phyloP scores from a whole-genome alignment of 345 rosid species.

The Gossypium arboreum region DNA sequence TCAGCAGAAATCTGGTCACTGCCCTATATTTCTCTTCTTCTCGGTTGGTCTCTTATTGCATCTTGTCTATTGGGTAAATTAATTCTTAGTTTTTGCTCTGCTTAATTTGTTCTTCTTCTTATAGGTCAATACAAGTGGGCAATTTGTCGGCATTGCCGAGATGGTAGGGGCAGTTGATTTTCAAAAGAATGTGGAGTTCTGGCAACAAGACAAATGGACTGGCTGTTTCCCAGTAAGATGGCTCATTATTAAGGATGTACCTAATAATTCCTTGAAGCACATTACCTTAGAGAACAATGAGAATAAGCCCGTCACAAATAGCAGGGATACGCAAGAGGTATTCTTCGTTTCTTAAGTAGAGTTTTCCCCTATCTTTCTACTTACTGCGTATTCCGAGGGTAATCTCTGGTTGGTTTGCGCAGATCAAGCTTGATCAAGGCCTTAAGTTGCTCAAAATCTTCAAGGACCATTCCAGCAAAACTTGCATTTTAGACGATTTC shows the following conservation, averaged over 20 bases:
- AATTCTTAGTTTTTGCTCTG: neutral
- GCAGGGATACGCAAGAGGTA: constrained; percentile 97
- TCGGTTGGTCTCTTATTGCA: constrained; percentile 54
- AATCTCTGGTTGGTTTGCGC: constrained; percentile 10
- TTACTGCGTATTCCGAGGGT: neutral
- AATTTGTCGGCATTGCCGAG: constrained; percentile 92
- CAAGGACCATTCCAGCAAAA: constrained; percentile 67
- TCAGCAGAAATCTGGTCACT: constrained; percentile 60
- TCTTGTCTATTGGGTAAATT: neutral
- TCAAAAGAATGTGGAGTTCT: constrained; percentile 66
- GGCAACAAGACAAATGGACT: constrained; percentile 99
- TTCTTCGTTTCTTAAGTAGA: neutral
- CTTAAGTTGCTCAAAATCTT: constrained; percentile 74
- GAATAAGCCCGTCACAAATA: constrained; percentile 92
- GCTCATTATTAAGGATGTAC: constrained; percentile 94
- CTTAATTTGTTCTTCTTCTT: neutral
- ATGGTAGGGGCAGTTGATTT: constrained; percentile 90
- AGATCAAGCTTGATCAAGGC: constrained; percentile 77
- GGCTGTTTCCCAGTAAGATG: constrained; percentile 92
- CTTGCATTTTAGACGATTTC: constrained; percentile 88
- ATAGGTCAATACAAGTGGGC: constrained; percentile 95
- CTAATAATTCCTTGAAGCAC: constrained; percentile 81
- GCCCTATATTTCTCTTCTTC: constrained; percentile 80
- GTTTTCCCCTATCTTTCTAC: neutral
- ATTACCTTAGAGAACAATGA: constrained; percentile 92